phyloP scores from a whole-genome alignment of 2,329 filamentous ascomycete genomes.

The Capronia americana region DNA sequence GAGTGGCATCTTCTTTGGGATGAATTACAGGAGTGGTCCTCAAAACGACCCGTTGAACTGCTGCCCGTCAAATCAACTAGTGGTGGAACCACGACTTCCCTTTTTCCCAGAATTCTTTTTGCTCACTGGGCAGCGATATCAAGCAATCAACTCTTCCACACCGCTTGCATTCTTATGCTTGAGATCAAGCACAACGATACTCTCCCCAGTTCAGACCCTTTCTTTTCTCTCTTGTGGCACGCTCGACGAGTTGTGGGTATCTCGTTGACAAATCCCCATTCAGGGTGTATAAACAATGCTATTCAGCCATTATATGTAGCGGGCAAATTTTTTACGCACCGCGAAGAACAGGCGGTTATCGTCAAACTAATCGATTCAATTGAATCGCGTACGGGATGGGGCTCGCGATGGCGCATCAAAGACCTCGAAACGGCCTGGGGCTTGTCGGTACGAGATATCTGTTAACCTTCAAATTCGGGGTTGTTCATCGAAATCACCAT shows the following conservation, averaged over 20 bases:
- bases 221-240: slow-evolving; percentile 56
- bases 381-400: slow-evolving; percentile 68
- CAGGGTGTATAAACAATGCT: slow-evolving; percentile 63
- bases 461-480: no score
- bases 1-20: no score
- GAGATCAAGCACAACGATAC: slow-evolving; percentile 43
- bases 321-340: slow-evolving; percentile 61
- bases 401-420: slow-evolving; percentile 65
- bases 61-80: no score
- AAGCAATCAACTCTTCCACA: slow-evolving; percentile 64
- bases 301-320: slow-evolving; percentile 64
- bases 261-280: slow-evolving; percentile 61
- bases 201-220: neutral
- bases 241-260: slow-evolving; percentile 63
- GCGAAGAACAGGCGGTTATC: slow-evolving; percentile 45
- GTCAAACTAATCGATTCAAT: slow-evolving; percentile 63
- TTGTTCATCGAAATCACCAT: no score
- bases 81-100: no score
- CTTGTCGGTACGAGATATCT: no score
- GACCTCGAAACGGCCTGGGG: no score
- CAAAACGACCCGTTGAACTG: no score
- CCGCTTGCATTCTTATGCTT: slow-evolving; percentile 60
- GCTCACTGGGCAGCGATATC: slow-evolving; percentile 63
- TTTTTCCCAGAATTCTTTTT: slow-evolving; percentile 63
- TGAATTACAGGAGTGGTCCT: no score